Percentiles rank a stretch among this genome's conserved stretches.
Evolutionary conservation across 345 rosid genomes (phyloP).

Genomic region (Physaria fendleri): DNA sequence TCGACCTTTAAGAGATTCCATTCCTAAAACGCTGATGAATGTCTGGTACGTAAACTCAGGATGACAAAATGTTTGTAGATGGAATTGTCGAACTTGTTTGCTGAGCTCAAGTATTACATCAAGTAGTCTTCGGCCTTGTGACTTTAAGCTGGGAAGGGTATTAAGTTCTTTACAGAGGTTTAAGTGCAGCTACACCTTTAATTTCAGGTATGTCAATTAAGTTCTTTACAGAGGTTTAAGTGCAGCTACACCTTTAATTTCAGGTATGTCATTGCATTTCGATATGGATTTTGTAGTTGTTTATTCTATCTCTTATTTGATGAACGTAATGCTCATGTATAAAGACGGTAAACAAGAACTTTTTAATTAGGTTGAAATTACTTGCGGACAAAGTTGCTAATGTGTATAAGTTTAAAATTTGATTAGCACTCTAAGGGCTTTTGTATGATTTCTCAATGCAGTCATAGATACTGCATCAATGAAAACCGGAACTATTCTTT

Average conservation of each 20-base stretch:
- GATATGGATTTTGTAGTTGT: neutral
- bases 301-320: neutral
- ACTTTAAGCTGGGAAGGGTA: constrained; percentile 79
- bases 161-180: constrained; percentile 60
- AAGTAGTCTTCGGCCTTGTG: constrained; percentile 74
- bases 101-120: constrained; percentile 60
- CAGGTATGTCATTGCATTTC: constrained; percentile 39
- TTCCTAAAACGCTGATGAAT: neutral
- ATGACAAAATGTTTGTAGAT: constrained; percentile 38
- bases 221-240: constrained; percentile 63
- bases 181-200: constrained; percentile 74
- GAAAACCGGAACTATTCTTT: neutral
- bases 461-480: too few species aligned
- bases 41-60: neutral
- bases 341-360: neutral
- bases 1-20: neutral
- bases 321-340: neutral
- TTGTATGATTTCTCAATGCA: neutral
- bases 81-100: constrained; percentile 70
- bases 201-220: constrained; percentile 57
- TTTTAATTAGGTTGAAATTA: neutral
- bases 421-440: neutral
- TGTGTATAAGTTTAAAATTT: neutral
- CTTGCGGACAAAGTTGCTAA: neutral
- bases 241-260: constrained; percentile 72